Conservation (phyloP, 805 yeast species). For the Jamesozyma piceae region DNA sequence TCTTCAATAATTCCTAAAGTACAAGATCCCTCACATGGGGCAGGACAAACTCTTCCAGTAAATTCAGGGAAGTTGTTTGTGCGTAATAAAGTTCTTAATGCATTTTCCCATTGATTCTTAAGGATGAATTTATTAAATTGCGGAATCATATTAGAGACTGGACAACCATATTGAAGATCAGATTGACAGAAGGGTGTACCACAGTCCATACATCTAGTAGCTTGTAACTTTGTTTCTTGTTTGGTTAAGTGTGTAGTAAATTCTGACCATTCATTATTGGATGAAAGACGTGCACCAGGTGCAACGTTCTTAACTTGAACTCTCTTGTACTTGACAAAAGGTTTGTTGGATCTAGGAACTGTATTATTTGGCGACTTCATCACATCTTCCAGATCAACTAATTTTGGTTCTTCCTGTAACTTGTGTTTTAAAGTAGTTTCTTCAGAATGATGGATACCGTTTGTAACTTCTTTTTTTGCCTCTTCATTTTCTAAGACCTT, state of each 20-base stretch:
- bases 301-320: neutral
- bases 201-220: conserved; percentile 99
- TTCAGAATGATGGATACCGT: neutral
- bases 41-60: conserved; percentile 97
- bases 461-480: conserved; percentile 43
- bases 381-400: conserved; percentile 75
- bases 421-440: conserved; percentile 12
- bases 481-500: conserved; percentile 70
- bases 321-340: conserved; percentile 80
- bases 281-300: neutral
- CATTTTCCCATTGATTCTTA: conserved; percentile 90
- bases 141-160: conserved; percentile 92
- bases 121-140: conserved; percentile 96
- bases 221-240: conserved; percentile 80
- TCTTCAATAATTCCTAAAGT: conserved; percentile 78
- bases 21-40: conserved; percentile 97
- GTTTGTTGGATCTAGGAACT: conserved; percentile 47
- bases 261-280: conserved; percentile 62
- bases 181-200: conserved; percentile 99
- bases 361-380: neutral
- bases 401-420: conserved; percentile 62
- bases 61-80: conserved; percentile 98
- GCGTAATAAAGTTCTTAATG: conserved; percentile 82
- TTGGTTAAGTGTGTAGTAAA: conserved; percentile 64
- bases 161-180: conserved; percentile 80